A percentile compares a stretch with the other conserved stretches of the same genome.
These are phyloP conservation scores for Zangia roseola DNA, from an alignment of 768 basidiomycete species.

Conservation along the genomic window DNA sequence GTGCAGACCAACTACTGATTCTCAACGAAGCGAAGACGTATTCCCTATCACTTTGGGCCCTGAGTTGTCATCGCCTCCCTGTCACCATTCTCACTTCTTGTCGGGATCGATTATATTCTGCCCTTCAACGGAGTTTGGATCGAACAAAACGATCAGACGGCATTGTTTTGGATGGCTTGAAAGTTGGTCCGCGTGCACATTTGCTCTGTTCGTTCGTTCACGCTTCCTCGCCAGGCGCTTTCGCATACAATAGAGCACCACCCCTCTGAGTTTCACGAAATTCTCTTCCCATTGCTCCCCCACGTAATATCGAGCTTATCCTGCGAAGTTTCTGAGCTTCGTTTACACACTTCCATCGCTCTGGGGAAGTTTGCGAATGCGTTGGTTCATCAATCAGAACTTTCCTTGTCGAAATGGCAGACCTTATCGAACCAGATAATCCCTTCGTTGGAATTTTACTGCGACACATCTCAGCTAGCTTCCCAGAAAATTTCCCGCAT, in stretches of 20 bases:
- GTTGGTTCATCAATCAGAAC: conserved; percentile 32
- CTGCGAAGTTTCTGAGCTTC: conserved; percentile 14
- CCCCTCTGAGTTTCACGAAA: conserved; percentile 15
- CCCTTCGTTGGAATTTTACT: conserved; percentile 23
- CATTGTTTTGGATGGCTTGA: conserved; percentile 27
- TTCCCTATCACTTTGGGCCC: conserved; percentile 47
- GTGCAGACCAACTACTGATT: conserved; percentile 33
- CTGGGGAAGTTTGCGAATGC: conserved; percentile 26
- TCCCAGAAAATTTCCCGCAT: conserved; percentile 21
- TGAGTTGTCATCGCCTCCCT: conserved; percentile 51
- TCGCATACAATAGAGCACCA: conserved; percentile 22
- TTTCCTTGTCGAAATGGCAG: conserved; percentile 28
- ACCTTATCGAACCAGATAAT: conserved; percentile 27
- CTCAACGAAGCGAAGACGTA: conserved; percentile 44
- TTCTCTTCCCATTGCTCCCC: conserved; percentile 23
- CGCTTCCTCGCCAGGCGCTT: conserved; percentile 16
- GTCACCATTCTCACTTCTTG: conserved; percentile 34
- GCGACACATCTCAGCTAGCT: conserved; percentile 2
- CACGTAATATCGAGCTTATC: conserved; percentile 14
- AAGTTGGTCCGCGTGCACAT: conserved; percentile 15
- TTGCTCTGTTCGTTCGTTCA: conserved; percentile 4
- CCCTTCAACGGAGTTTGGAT: conserved; percentile 38
- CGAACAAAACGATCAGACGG: conserved; percentile 18
- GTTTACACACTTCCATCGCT: conserved; percentile 20
- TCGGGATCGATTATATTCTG: conserved; percentile 31